Base-by-base conservation (phyloP, 768 basidiomycete genomes). In the Chiua virens region DNA sequence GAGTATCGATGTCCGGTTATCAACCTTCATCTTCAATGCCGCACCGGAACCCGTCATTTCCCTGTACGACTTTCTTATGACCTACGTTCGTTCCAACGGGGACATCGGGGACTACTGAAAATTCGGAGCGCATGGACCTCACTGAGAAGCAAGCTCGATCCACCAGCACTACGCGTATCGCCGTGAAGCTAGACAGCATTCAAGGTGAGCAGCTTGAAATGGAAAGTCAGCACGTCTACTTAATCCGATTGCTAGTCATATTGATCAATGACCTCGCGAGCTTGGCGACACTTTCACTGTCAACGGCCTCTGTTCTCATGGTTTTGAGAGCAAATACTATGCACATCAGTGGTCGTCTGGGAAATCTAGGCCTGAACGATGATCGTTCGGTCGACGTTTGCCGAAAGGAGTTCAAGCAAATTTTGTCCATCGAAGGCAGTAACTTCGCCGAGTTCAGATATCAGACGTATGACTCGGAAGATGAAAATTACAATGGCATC, bases 31-130 rank as follows among this genome's bases (percentile, higher is more conserved):
- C 46, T 86, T 98, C 69, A 83, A 84, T 49, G 85, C 88, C 4
- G 87, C 89, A 8, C 94, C 97, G 0, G 92, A 93, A 63, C 94
- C 96, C 13, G 86, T 98, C 38, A 73, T 99, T 34, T 79, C 87
- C 2, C 70, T 98, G 20, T 98, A 98, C 70, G 94, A 98, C 71
- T 98, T 96, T 73, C 82, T 99, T 69, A 95, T 99, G 87, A 87
- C 89, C 3, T n/a, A 98, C 97, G 0, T 99, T 99, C 69, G 89
- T 92, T 10, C 82, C 87, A 9, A 63, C 42, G 35, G 47, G 57
- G 13, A 48, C 53, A 35, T 47, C 58, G 13, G 41, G 37, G 18
- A 49, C 50, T 21, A 37, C 46, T 7, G 53, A 55, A 38, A 42
- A 35, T 44, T 42, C 28, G 17, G 64, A 61, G 43, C 37, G 56